Evolutionary conservation across 306 rosid genomes (phyloP), one percentile per base, ranked within the genome.

Genomic region (Alnus glutinosa): DNA sequence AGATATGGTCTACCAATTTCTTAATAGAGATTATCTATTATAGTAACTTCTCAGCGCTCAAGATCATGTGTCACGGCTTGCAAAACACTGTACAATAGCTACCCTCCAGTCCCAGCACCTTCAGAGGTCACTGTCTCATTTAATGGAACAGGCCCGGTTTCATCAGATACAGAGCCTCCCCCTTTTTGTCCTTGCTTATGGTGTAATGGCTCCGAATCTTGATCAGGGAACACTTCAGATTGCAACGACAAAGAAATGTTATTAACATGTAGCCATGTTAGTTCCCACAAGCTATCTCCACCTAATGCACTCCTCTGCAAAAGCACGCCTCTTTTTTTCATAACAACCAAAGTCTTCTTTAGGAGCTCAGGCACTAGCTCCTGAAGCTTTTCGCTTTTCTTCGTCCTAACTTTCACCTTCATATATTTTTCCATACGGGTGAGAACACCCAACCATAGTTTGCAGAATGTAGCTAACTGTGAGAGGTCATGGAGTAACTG

Each of bases 201-300:
- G 71, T 75, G 81, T 70, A 83, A 48, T 70, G 76, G 92, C 76
- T 87, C 92, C 7, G 80, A 84, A 77, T 81, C 89, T 82, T 92
- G 98, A 83, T 91, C 92, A 0, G 98, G 94, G 85, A 91, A 95
- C 55, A 95, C 93, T 78, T 95, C 98, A 13, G 91, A 83, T 78
- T 95, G 96, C 92, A 93, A 86, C 11, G 93, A 88, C 0, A 92
- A 90, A n/a, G 92, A 86, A 76, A 95, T 90, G 83, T 87, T 93
- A 74, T 93, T 95, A 71, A 91, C 98, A 69, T 95, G 96, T 62
- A 93, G 83, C 99, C 98, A 95, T 68, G 99, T 95, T 85, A 93
- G 79, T 82, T 95, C 96, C 99, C 99, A 95, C 77, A 95, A 83
- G 88, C 99, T 93, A 80, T 93, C 97, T 59, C 96, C 99, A 28